Conservation (phyloP, 257 asterid species). For the Scutellaria baicalensis region DNA sequence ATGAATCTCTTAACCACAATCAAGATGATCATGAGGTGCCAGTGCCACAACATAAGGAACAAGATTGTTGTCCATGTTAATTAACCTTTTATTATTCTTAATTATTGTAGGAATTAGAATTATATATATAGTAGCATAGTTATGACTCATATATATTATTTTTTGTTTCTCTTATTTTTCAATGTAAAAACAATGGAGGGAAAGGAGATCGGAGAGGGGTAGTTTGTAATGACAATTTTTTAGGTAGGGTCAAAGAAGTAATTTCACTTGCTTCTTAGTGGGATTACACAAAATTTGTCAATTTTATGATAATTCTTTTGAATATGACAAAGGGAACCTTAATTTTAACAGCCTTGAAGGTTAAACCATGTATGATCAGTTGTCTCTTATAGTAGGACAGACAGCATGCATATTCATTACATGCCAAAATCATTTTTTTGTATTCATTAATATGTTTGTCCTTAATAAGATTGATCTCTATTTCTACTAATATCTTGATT, state of each 20-base stretch:
- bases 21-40: too few species aligned
- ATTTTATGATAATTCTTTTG: background rate
- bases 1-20: slow-evolving; percentile 1
- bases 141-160: background rate
- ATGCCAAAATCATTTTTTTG: background rate
- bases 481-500: too few species aligned
- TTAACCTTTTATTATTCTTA: slow-evolving; percentile 14
- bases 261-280: slow-evolving; percentile 1
- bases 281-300: slow-evolving; percentile 15
- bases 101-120: background rate
- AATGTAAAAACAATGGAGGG: slow-evolving; percentile 17
- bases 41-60: slow-evolving; percentile 12
- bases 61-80: slow-evolving; percentile 35
- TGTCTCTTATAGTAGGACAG: background rate
- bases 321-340: background rate
- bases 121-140: background rate
- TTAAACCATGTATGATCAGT: slow-evolving; percentile 2
- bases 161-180: background rate
- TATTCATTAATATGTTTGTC: too few species aligned
- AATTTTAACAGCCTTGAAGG: too few species aligned
- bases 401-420: background rate
- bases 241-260: background rate
- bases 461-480: too few species aligned
- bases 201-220: background rate
- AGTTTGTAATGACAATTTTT: slow-evolving; percentile 1